Conservation (phyloP, 1,284 basidiomycete genomes). For the Earliella scabrosa region DNA sequence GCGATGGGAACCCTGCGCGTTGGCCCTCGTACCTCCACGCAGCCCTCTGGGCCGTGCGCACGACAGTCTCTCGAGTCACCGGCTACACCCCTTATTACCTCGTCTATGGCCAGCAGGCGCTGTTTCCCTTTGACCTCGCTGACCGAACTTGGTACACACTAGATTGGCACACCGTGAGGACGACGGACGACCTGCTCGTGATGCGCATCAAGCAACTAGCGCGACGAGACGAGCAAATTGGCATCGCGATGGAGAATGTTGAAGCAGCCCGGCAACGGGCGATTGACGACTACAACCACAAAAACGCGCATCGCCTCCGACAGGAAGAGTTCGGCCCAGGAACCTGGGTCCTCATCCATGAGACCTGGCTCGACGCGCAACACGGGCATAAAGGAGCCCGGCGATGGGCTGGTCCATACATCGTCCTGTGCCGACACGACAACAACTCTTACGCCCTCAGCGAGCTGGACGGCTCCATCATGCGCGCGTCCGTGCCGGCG, state of each 20-base stretch:
- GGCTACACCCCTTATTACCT: constrained; percentile 40
- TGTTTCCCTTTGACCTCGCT: constrained; percentile 37
- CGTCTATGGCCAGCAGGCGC: constrained; percentile 36
- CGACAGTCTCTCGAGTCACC: constrained; percentile 30
- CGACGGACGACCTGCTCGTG: background rate
- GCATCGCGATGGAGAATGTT: background rate
- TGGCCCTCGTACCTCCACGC: constrained; percentile 31
- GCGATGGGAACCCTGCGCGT: no score
- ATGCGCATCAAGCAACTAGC: background rate
- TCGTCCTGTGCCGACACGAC: constrained; percentile 15
- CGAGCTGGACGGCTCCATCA: background rate
- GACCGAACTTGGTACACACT: constrained; percentile 37
- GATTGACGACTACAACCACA: constrained; percentile 30
- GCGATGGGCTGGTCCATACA: constrained; percentile 34
- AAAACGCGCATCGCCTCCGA: constrained; percentile 6
- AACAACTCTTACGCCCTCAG: background rate
- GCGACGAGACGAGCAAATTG: background rate
- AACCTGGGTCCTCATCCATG: constrained; percentile 30
- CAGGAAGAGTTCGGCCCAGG: background rate
- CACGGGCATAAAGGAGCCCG: constrained; percentile 33
- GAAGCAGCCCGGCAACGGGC: constrained; percentile 18
- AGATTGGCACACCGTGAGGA: constrained; percentile 31
- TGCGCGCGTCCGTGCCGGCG: background rate
- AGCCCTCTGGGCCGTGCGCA: constrained; percentile 26
- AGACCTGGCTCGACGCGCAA: constrained; percentile 35